Evolutionary conservation across 768 basidiomycete genomes (phyloP), one percentile per base, ranked within the genome.

Genomic region (Phaeotremella skinneri): DNA sequence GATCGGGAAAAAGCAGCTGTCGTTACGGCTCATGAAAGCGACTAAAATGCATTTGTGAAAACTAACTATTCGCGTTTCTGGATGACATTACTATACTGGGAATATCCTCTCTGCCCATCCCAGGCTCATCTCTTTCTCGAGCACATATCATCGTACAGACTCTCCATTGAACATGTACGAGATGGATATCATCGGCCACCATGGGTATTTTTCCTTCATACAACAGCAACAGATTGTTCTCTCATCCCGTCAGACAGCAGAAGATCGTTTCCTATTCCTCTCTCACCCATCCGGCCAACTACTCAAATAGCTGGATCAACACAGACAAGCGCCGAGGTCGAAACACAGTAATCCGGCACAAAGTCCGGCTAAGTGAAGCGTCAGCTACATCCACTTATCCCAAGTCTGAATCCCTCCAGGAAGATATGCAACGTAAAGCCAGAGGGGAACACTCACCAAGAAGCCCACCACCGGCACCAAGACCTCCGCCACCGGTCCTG

Each of bases 331-430:
- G 21, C 58, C 52, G n/a, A 64, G 30, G 26, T 59, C 58, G 49
- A 55, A 64, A 37, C 62, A 64, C n/a, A 64, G 58, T 30, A 59
- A 42, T 39, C 51, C 62, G 30, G 51, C 62, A 56, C 62, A 64
- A 20, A 55, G 43, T 7, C 53, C 62, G 31, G 62, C 62, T 64
- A 43, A 7, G 13, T 2, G 4, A 4, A 14, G 11, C 14, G 39
- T 4, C 21, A 39, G 7, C 29, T 39, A 2, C 16, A 29, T 51
- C 49, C 7, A 11, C 29, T 6, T 14, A 32, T 21, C 42, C 13
- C 11, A 4, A 13, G 42, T 6, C 23, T n/a, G 42, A 43, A 5
- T 16, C 34, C 30, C 3, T 23, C 20, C 31, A 14, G 32, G 25
- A 14, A 6, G 52, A 13, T 11, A 39, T 25, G 34, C 29, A 20